Conservation (phyloP, 805 yeast species). For the Yamadazyma nakazawae region DNA sequence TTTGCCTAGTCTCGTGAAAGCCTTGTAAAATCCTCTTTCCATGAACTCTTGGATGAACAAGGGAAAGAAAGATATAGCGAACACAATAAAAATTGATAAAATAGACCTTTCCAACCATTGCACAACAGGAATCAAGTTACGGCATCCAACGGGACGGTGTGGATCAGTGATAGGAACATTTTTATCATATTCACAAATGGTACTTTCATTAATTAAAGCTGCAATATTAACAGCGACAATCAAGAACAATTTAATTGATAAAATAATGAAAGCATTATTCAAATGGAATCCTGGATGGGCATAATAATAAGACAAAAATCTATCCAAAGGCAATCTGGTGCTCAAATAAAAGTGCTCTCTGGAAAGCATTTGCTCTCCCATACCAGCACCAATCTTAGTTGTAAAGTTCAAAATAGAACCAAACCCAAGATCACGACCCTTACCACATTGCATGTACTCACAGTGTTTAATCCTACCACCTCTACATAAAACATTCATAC, state of each 20-base stretch:
- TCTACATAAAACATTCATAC: constrained; percentile 77
- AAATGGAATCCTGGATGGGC: constrained; percentile 88
- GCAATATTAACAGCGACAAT: constrained; percentile 68
- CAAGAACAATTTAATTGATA: constrained; percentile 71
- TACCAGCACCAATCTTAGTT: constrained; percentile 87
- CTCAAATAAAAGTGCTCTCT: constrained; percentile 82
- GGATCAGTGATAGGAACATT: constrained; percentile 67
- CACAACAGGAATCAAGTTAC: constrained; percentile 67
- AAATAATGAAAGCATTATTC: constrained; percentile 73
- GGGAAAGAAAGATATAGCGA: constrained; percentile 77
- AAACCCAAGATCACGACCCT: constrained; percentile 86
- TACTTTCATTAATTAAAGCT: constrained; percentile 69
- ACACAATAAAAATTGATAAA: constrained; percentile 75
- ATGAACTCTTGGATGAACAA: constrained; percentile 74
- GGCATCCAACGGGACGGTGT: constrained; percentile 65
- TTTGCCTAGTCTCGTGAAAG: constrained; percentile 63
- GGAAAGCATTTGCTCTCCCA: constrained; percentile 87
- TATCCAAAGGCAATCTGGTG: constrained; percentile 74
- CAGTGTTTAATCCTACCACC: constrained; percentile 88
- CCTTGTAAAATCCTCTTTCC: constrained; percentile 79
- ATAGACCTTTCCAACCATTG: constrained; percentile 83
- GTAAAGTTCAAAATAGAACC: constrained; percentile 84
- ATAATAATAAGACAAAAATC: constrained; percentile 78
- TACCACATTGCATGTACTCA: constrained; percentile 87
- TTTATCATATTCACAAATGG: constrained; percentile 63